A percentile compares a stretch with the other conserved stretches of the same genome.
These are phyloP conservation scores for Leccinum uliginosum DNA, from an alignment of 768 basidiomycete species.

Conservation along the genomic window DNA sequence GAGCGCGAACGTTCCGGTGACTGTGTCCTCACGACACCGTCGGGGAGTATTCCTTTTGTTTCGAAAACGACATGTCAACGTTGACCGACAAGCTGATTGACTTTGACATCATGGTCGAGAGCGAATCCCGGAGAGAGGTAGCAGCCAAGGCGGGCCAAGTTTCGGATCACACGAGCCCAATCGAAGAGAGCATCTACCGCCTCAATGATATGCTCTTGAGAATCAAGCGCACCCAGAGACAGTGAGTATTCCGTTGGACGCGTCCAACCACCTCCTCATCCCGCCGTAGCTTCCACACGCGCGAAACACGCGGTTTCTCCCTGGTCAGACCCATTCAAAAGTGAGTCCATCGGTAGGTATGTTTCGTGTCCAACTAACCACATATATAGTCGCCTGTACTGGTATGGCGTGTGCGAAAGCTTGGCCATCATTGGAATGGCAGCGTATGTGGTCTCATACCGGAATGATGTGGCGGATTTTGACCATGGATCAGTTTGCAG, in stretches of 20 bases:
- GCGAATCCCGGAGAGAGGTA: slow-evolving; percentile 85
- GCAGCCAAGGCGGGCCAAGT: slow-evolving; percentile 87
- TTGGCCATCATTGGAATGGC: slow-evolving; percentile 81
- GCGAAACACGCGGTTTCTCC: slow-evolving; percentile 91
- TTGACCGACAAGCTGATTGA: slow-evolving; percentile 92
- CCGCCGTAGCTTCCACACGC: slow-evolving; percentile 77
- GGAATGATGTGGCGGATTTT: slow-evolving; percentile 8
- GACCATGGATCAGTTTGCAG: slow-evolving; percentile 54
- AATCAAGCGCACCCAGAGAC: slow-evolving; percentile 91
- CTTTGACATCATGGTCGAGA: slow-evolving; percentile 98
- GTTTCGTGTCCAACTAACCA: background rate
- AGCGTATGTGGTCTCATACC: slow-evolving; percentile 49
- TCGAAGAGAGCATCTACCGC: slow-evolving; percentile 95
- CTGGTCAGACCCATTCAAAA: slow-evolving; percentile 87
- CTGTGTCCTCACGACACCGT: slow-evolving; percentile 88
- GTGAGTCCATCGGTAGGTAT: slow-evolving; percentile 34
- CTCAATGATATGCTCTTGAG: slow-evolving; percentile 82
- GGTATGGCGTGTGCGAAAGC: slow-evolving; percentile 86
- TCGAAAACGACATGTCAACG: slow-evolving; percentile 96
- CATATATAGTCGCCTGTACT: slow-evolving; percentile 72
- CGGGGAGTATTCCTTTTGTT: slow-evolving; percentile 94
- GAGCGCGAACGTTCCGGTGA: slow-evolving; percentile 90
- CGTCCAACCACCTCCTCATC: background rate
- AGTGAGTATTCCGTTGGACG: slow-evolving; percentile 48
- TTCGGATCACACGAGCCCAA: slow-evolving; percentile 83